phyloP scores from a whole-genome alignment of 129 eudicot genomes.

The Helianthus annuus region HanXRQr2.0-SUNRISE NC_035437.2:12413458-12413957 shows the following conservation, averaged over 20 bases:
- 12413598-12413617: constrained; percentile 13
- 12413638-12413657: not conserved
- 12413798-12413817: not conserved
- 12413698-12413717: not conserved
- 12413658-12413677: constrained; percentile 5
- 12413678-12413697: not conserved
- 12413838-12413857: constrained; percentile 59
- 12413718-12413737: constrained; percentile 17
- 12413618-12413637: not conserved
- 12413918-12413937: constrained; percentile 57
- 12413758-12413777: not conserved
- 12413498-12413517: not conserved
- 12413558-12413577: constrained; percentile 28
- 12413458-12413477: not conserved
- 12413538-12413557: not conserved
- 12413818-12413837: constrained; percentile 41
- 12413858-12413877: constrained; percentile 60
- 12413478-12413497: not conserved
- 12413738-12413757: constrained; percentile 15
- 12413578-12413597: not conserved
- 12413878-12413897: constrained; percentile 66
- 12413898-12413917: constrained; percentile 62
- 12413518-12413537: not conserved
- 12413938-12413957: constrained; percentile 56
- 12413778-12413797: constrained; percentile 6